Evolutionary conservation across 176 grass and related monocot species (phyloP).

Genomic region (Otatea glauca): DNA sequence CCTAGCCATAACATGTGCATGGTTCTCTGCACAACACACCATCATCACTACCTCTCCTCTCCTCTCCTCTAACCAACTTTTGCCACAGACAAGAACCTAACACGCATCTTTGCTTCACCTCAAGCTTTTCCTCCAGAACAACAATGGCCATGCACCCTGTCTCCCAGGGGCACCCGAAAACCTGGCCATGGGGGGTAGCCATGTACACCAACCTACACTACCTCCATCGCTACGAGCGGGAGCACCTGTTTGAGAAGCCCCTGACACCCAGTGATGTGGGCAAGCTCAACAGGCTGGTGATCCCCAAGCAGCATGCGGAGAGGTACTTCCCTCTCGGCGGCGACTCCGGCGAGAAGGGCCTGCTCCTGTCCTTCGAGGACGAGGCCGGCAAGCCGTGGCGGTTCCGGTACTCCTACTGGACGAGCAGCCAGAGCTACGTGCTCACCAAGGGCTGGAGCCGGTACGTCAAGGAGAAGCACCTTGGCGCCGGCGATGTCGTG

Average conservation of each 20-base stretch:
- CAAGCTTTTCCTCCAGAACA: constrained; percentile 32
- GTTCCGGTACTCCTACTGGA: constrained; percentile 89
- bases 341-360: constrained; percentile 52
- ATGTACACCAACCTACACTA: constrained; percentile 71
- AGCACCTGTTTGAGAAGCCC: constrained; percentile 78
- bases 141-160: constrained; percentile 70
- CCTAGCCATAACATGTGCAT: constrained; percentile 68
- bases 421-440: constrained; percentile 81
- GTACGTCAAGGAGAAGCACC: constrained; percentile 79
- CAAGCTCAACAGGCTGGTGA: constrained; percentile 82
- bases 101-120: constrained; percentile 25
- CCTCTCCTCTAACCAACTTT: not conserved
- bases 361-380: constrained; percentile 73
- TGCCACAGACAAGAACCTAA: constrained; percentile 25
- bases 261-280: constrained; percentile 76
- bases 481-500: constrained; percentile 71
- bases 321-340: constrained; percentile 66
- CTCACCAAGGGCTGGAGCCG: constrained; percentile 90
- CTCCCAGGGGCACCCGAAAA: constrained; percentile 54
- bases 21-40: constrained; percentile 60
- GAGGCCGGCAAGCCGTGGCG: constrained; percentile 67
- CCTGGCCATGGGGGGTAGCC: constrained; percentile 73
- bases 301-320: constrained; percentile 86
- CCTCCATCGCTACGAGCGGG: constrained; percentile 70
- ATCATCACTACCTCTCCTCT: constrained; percentile 27